phyloP scores from a whole-genome alignment of 108 stramenopile genomes.

The Discostella pseudostelligera region DNA sequence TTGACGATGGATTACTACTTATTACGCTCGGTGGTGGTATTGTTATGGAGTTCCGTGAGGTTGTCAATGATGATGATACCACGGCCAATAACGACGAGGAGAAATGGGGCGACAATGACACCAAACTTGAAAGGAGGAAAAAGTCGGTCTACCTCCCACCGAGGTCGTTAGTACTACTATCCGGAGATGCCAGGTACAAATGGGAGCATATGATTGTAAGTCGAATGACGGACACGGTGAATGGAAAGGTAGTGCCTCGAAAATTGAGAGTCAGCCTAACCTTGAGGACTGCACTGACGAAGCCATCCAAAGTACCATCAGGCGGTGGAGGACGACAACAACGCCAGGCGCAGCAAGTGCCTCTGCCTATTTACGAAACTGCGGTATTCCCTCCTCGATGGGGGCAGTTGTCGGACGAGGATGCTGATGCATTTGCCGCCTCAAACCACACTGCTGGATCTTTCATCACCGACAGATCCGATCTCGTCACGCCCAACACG shows the following conservation, averaged over 20 bases:
- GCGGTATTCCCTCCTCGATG: constrained; percentile 64
- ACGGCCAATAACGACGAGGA: neutral
- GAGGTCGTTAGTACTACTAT: constrained; percentile 71
- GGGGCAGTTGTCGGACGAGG: constrained; percentile 40
- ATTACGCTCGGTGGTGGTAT: constrained; percentile 73
- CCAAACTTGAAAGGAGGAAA: constrained; percentile 8
- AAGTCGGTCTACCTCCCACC: constrained; percentile 78
- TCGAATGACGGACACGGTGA: constrained; percentile 75
- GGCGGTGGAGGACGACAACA: constrained; percentile 2
- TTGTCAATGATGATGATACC: constrained; percentile 6
- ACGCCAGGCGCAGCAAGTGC: constrained; percentile 3
- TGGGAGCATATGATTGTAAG: constrained; percentile 91
- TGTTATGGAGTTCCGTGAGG: constrained; percentile 86
- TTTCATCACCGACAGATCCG: constrained; percentile 17
- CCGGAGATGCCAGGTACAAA: constrained; percentile 74
- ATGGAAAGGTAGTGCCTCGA: constrained; percentile 67
- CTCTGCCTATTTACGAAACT: constrained; percentile 58
- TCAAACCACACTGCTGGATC: constrained; percentile 2
- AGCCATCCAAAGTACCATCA: constrained; percentile 26
- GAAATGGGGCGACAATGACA: constrained; percentile 4
- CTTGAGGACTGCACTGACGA: constrained; percentile 68
- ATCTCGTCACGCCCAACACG: constrained; percentile 72
- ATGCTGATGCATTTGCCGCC: neutral
- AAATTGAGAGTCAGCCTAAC: constrained; percentile 79
- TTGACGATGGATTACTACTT: constrained; percentile 83